A percentile compares a stretch with the other conserved stretches of the same genome.
Evolutionary conservation across 2,329 filamentous ascomycete species (phyloP).

Genomic region (Lasiodiplodia sp.): DNA sequence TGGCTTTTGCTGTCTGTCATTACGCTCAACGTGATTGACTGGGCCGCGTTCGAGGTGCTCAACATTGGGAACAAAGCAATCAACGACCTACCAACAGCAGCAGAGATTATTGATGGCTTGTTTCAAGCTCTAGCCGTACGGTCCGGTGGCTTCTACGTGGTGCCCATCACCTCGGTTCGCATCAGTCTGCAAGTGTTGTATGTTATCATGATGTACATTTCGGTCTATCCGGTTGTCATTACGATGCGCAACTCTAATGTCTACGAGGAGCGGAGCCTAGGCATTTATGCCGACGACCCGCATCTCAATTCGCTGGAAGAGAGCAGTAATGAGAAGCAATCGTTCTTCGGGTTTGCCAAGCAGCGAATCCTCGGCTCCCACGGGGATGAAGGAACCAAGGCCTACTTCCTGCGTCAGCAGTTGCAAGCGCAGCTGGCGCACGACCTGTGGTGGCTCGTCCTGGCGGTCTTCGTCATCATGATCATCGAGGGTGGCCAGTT

Average conservation of each 20-base stretch:
- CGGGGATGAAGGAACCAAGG: slow-evolving; percentile 39
- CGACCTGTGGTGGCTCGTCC: slow-evolving; percentile 55
- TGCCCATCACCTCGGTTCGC: slow-evolving; percentile 58
- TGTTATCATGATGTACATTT: slow-evolving; percentile 72
- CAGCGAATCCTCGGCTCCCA: slow-evolving; percentile 8
- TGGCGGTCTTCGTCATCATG: slow-evolving; percentile 56
- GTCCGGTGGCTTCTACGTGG: slow-evolving; percentile 59
- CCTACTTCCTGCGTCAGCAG: slow-evolving; percentile 51
- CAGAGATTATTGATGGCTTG: slow-evolving; percentile 62
- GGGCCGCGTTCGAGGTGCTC: slow-evolving; percentile 59
- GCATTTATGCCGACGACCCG: slow-evolving; percentile 60
- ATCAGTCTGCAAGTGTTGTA: slow-evolving; percentile 66
- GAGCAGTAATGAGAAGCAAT: neutral
- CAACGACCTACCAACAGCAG: slow-evolving; percentile 52
- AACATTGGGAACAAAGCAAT: slow-evolving; percentile 64
- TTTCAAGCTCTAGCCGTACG: slow-evolving; percentile 65
- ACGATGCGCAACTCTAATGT: slow-evolving; percentile 66
- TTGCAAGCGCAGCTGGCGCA: slow-evolving; percentile 56
- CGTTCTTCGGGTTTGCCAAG: slow-evolving; percentile 33
- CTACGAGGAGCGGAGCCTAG: slow-evolving; percentile 68
- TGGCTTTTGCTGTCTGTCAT: slow-evolving; percentile 61
- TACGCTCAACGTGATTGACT: slow-evolving; percentile 62
- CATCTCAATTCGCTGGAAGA: slow-evolving; percentile 29
- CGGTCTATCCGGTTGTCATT: slow-evolving; percentile 67
- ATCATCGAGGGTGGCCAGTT: slow-evolving; percentile 52